Conservation (phyloP, 225 moss, liverwort and hornwort genomes). For the Rhytidiadelphus loreus region DNA sequence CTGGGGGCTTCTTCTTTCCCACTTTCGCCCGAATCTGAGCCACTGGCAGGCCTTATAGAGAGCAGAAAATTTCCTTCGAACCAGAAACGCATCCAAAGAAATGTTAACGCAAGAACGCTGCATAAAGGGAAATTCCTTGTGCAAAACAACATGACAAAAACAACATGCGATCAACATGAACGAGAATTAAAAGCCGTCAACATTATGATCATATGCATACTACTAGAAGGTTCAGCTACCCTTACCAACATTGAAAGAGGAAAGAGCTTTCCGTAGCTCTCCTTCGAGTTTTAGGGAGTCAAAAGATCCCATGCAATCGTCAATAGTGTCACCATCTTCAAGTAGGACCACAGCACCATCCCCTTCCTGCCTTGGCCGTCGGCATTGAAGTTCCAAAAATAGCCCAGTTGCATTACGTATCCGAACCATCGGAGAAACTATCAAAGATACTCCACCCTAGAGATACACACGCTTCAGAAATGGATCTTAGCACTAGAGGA, state of each 20-base stretch:
- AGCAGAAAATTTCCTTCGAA: constrained; percentile 69
- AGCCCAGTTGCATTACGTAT: constrained; percentile 77
- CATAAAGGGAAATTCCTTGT: neutral
- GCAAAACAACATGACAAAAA: neutral
- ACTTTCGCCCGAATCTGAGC: neutral
- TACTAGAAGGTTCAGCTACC: neutral
- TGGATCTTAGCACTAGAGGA: neutral
- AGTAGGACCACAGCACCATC: constrained; percentile 86
- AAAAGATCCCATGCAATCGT: constrained; percentile 94
- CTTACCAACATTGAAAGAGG: constrained; percentile 89
- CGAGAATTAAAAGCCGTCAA: neutral
- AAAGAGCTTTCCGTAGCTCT: constrained; percentile 66
- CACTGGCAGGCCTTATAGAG: constrained; percentile 63
- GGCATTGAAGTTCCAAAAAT: constrained; percentile 70
- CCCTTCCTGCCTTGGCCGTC: constrained; percentile 60
- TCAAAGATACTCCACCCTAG: constrained; percentile 73
- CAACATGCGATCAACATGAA: neutral
- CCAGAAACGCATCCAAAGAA: neutral
- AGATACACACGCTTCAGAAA: constrained; percentile 14
- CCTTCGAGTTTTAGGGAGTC: constrained; percentile 75
- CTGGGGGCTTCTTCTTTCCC: constrained; percentile 14
- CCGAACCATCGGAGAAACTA: constrained; percentile 84
- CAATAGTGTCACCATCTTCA: constrained; percentile 83
- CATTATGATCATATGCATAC: neutral
- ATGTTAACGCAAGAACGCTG: neutral